Conservation (phyloP, 176 grass and related monocot species). For the Carex pumila region DNA sequence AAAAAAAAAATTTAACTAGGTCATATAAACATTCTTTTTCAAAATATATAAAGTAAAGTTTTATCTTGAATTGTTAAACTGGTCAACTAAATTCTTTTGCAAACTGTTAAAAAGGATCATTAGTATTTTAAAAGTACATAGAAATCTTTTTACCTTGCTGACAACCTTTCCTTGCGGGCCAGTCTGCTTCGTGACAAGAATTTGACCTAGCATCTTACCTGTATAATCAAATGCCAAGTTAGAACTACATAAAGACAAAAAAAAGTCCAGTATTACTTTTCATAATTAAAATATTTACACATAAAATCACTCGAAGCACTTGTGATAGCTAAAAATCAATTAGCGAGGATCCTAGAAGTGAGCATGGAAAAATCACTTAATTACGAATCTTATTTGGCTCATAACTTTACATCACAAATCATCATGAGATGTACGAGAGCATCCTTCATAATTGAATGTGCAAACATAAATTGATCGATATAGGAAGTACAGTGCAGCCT, state of each 20-base stretch:
- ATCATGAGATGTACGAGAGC: not conserved
- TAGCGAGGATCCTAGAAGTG: not conserved
- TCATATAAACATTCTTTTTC: not conserved
- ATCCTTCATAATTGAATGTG: not conserved
- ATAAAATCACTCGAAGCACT: not conserved
- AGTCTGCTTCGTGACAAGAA: conserved; percentile 97
- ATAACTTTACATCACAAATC: not conserved
- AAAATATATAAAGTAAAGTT: not conserved
- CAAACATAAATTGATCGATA: not conserved
- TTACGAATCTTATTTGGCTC: not conserved
- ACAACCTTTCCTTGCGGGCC: conserved; percentile 94
- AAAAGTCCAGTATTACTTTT: not conserved
- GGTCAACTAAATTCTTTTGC: conserved; percentile 1
- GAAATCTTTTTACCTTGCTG: conserved; percentile 56
- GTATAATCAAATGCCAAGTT: conserved; percentile 24
- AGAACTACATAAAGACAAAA: not conserved
- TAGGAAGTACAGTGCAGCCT: not conserved
- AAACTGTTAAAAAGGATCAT: not conserved
- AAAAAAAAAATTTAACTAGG: not conserved
- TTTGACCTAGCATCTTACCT: conserved; percentile 98
- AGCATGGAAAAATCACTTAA: not conserved
- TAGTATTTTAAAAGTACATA: conserved; percentile 8
- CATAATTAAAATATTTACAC: not conserved
- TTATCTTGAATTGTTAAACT: not conserved
- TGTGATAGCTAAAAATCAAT: not conserved